These are phyloP conservation scores for Gaeumannomyces tritici DNA, from an alignment of 2,329 filamentous ascomycete species.

Conservation along the genomic window DNA sequence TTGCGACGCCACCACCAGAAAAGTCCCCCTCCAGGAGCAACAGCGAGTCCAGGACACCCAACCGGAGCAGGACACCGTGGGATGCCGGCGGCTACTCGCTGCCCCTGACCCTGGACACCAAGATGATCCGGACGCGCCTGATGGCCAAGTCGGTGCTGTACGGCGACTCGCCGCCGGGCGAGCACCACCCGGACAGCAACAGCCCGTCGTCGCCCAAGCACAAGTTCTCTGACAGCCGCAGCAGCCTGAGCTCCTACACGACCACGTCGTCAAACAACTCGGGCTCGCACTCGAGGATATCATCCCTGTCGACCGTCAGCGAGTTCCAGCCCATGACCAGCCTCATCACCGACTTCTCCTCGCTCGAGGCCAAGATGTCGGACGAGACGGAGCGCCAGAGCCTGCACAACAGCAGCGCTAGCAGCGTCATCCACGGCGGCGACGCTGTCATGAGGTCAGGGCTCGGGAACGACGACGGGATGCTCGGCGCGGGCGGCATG, in stretches of 20 bases:
- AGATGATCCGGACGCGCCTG: conserved; percentile 16
- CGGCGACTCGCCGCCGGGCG: conserved; percentile 12
- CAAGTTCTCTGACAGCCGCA: conserved; percentile 40
- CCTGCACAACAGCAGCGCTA: neutral
- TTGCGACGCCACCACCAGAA: conserved; percentile 25
- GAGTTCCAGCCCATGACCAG: conserved; percentile 25
- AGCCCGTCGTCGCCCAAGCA: conserved; percentile 28
- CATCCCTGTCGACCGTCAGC: conserved; percentile 42
- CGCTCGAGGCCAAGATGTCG: conserved; percentile 25
- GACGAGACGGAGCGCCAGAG: conserved; percentile 1
- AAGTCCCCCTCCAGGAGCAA: conserved; percentile 11
- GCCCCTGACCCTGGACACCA: conserved; percentile 29
- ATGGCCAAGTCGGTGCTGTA: conserved; percentile 13
- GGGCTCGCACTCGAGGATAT: conserved; percentile 39
- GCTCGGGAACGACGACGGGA: conserved; percentile 1
- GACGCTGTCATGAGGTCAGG: neutral
- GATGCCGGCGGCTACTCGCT: conserved; percentile 39
- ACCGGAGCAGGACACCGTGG: conserved; percentile 37
- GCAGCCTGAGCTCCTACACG: conserved; percentile 40
- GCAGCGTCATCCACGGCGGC: neutral
- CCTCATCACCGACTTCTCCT: conserved; percentile 24
- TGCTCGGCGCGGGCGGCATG: neutral
- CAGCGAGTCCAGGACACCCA: conserved; percentile 19
- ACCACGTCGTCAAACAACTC: conserved; percentile 31
- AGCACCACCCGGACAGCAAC: conserved; percentile 6